Conservation (phyloP, 495 filamentous ascomycete genomes). For the Penicillium flavigenum region DNA sequence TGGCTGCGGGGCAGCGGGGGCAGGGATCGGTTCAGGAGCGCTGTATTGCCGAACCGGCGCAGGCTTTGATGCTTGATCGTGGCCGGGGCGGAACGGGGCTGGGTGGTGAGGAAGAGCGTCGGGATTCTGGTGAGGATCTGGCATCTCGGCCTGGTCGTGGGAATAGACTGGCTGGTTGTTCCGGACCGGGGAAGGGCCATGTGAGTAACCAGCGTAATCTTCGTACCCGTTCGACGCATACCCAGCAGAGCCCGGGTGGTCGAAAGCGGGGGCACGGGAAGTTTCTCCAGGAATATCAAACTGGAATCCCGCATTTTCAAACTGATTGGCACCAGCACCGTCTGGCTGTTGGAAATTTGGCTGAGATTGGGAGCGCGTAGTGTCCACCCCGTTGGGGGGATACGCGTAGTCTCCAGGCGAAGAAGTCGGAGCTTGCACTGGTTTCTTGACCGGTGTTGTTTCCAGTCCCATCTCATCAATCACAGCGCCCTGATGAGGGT, state of each 20-base stretch:
- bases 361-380: constrained; percentile 61
- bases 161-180: constrained; percentile 24
- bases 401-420: constrained; percentile 37
- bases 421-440: constrained; percentile 20
- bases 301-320: constrained; percentile 51
- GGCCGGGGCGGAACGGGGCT: constrained; percentile 73
- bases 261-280: constrained; percentile 48
- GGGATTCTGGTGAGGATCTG: constrained; percentile 45
- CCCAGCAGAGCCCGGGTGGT: constrained; percentile 32
- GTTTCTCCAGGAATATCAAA: constrained; percentile 69
- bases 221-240: constrained; percentile 18
- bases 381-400: constrained; percentile 34
- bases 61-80: constrained; percentile 60
- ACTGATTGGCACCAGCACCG: constrained; percentile 55
- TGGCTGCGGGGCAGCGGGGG: constrained; percentile 37
- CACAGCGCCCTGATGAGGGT: constrained; percentile 33
- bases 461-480: constrained; percentile 53
- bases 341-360: constrained; percentile 56
- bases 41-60: constrained; percentile 73
- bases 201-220: constrained; percentile 11
- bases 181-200: constrained; percentile 28
- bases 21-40: constrained; percentile 29
- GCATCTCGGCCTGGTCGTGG: constrained; percentile 18
- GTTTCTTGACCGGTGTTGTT: constrained; percentile 28
- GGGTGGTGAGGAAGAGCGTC: constrained; percentile 77